Percentiles rank a stretch among this genome's conserved stretches.
phyloP scores from a whole-genome alignment of 208 protist genomes.

The Crithidia mellificae region DNA sequence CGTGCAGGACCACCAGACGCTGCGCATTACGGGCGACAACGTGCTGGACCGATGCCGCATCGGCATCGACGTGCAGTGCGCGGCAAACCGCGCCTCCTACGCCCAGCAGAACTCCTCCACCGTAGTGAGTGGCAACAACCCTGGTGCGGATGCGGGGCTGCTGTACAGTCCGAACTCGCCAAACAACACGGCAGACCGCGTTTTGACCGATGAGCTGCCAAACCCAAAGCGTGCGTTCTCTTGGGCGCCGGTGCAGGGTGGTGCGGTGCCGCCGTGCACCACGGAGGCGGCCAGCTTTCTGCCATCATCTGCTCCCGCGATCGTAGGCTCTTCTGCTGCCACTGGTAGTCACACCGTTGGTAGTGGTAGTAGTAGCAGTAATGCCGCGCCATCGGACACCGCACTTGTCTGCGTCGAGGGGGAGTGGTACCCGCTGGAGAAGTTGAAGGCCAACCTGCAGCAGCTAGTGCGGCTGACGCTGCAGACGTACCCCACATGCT shows the following conservation, averaged over 20 bases:
- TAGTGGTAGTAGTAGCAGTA: too few species aligned
- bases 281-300: conserved; percentile 18
- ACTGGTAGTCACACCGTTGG: neutral
- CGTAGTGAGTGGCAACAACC: neutral
- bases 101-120: conserved; percentile 13
- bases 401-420: conserved; percentile 22
- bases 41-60: conserved; percentile 80
- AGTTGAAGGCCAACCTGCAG: conserved; percentile 12
- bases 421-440: conserved; percentile 26
- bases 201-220: conserved; percentile 43
- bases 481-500: conserved; percentile 47
- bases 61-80: conserved; percentile 77
- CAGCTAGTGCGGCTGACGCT: conserved; percentile 32
- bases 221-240: conserved; percentile 40
- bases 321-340: neutral
- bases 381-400: too few species aligned
- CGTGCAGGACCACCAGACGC: conserved; percentile 31
- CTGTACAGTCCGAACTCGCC: neutral
- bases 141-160: neutral
- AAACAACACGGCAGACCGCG: conserved; percentile 14
- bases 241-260: conserved; percentile 39
- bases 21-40: conserved; percentile 81
- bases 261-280: conserved; percentile 3
- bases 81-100: conserved; percentile 17
- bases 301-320: neutral